A percentile compares a stretch with the other conserved stretches of the same genome.
phyloP scores from a whole-genome alignment of 75 land plant species.

The Sequoia sempervirens region DNA sequence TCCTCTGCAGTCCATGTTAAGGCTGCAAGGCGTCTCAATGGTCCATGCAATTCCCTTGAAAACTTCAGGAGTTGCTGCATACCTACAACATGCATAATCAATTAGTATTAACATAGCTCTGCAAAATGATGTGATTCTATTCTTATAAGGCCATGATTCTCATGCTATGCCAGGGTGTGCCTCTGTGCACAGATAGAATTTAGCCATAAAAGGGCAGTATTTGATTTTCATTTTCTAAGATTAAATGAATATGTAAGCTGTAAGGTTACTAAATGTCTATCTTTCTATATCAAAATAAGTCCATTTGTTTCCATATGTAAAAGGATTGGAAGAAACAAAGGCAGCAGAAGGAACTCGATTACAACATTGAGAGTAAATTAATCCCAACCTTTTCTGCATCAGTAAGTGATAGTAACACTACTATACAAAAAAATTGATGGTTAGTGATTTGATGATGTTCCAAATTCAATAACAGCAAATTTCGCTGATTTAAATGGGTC shows the following conservation, averaged over 20 bases:
- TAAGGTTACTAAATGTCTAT: not conserved
- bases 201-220: not conserved
- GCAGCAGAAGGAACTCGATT: not conserved
- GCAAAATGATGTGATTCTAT: not conserved
- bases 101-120: not conserved
- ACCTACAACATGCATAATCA: slow-evolving; percentile 21
- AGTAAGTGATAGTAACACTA: not conserved
- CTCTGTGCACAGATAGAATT: not conserved
- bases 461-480: not conserved
- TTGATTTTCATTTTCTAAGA: not conserved
- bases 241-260: not conserved
- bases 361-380: not conserved
- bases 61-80: slow-evolving; percentile 38
- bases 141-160: not conserved
- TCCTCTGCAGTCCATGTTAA: slow-evolving; percentile 64
- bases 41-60: slow-evolving; percentile 47
- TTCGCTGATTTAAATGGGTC: not conserved
- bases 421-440: not conserved
- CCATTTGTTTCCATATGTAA: not conserved
- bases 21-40: slow-evolving; percentile 50
- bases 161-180: not conserved
- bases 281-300: not conserved
- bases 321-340: not conserved
- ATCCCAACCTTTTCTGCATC: not conserved
- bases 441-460: not conserved